A percentile compares a stretch with the other conserved stretches of the same genome.
phyloP scores from a whole-genome alignment of 208 protist species.

The Eutreptiella sp. region DNA sequence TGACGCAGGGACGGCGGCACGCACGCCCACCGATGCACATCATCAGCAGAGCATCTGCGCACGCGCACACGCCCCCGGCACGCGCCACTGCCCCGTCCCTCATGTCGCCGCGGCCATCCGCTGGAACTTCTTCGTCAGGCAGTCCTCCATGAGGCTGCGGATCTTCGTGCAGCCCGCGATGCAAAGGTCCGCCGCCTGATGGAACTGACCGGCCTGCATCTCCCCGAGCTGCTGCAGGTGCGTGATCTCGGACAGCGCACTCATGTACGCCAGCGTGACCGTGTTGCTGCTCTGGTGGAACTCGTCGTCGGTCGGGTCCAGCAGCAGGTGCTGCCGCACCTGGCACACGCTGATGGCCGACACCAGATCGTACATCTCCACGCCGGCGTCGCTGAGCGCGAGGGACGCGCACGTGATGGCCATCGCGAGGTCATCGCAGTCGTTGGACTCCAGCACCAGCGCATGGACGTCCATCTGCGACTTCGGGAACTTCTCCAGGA shows the following conservation, averaged over 20 bases:
- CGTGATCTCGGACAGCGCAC: slow-evolving; percentile 19
- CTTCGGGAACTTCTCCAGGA: slow-evolving; percentile 35
- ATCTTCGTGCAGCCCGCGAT: slow-evolving; percentile 12
- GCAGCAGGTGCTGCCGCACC: slow-evolving; percentile 7
- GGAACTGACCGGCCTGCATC: slow-evolving; percentile 5
- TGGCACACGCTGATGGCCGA: slow-evolving; percentile 2
- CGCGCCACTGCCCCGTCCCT: too few species aligned
- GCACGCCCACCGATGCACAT: too few species aligned
- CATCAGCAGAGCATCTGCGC: too few species aligned
- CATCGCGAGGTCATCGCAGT: slow-evolving; percentile 10
- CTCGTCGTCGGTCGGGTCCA: slow-evolving; percentile 15
- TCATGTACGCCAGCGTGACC: slow-evolving; percentile 12
- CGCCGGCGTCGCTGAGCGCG: slow-evolving; percentile 37
- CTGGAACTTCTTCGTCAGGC: too few species aligned
- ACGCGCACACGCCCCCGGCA: too few species aligned
- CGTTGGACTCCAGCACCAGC: slow-evolving; percentile 33
- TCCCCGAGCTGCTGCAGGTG: slow-evolving; percentile 27
- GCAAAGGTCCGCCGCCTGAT: slow-evolving; percentile 6
- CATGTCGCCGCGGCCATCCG: too few species aligned
- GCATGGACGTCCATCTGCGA: slow-evolving; percentile 33
- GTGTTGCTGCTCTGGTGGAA: background rate
- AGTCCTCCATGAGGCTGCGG: slow-evolving; percentile 7
- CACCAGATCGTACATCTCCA: slow-evolving; percentile 39
- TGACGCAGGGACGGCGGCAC: too few species aligned
- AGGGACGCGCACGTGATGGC: slow-evolving; percentile 32